Evolutionary conservation across 2,329 filamentous ascomycete species (phyloP).

Genomic region (Fusarium stilboides): DNA sequence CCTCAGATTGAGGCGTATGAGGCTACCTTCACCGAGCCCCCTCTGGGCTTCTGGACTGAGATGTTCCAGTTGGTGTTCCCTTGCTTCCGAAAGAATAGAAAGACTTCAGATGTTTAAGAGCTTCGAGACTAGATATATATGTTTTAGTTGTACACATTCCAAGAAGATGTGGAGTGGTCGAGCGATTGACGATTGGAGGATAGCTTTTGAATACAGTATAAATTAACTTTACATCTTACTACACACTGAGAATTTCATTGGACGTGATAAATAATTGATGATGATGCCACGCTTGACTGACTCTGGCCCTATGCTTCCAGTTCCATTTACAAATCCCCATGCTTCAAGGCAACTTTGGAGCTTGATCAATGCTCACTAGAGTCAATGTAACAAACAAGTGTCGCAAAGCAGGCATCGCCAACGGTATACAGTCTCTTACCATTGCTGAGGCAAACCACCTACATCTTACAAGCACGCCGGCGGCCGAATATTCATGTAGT

Average conservation of each 20-base stretch:
- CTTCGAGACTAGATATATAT: neutral
- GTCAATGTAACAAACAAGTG: too few species aligned
- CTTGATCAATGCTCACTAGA: too few species aligned
- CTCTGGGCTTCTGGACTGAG: conserved; percentile 69
- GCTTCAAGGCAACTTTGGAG: too few species aligned
- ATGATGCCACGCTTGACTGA: too few species aligned
- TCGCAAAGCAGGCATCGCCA: too few species aligned
- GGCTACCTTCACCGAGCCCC: conserved; percentile 63
- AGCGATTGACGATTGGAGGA: neutral
- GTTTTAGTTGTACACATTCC: neutral
- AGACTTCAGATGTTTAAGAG: conserved; percentile 19
- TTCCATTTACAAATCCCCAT: too few species aligned
- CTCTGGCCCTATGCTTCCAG: too few species aligned
- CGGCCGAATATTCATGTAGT: too few species aligned
- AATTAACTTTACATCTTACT: neutral
- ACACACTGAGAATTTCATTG: too few species aligned
- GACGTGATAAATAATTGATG: neutral
- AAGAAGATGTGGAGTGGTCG: neutral
- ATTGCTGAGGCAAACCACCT: too few species aligned
- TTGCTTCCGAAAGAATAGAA: conserved; percentile 47
- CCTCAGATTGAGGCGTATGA: conserved; percentile 72
- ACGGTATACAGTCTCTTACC: too few species aligned
- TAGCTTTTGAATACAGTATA: neutral
- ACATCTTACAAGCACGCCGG: too few species aligned
- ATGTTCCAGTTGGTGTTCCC: conserved; percentile 61